Conservation (phyloP, 495 filamentous ascomycete genomes). For the Cercophora newfieldiana region DNA sequence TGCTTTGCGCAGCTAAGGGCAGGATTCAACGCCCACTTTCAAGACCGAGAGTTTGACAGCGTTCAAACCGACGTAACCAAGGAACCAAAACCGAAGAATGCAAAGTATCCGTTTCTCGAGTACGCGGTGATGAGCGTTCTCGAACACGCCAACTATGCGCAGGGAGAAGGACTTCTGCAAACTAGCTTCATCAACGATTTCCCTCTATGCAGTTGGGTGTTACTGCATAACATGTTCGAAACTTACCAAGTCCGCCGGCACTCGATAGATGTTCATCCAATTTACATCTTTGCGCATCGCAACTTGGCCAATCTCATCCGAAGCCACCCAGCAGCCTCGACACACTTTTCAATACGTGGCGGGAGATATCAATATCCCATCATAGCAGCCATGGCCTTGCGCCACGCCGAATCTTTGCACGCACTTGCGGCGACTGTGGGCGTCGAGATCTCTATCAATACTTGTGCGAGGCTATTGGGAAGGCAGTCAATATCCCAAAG, state of each 20-base stretch:
- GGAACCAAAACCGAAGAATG: background rate
- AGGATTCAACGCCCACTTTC: background rate
- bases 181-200: background rate
- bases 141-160: background rate
- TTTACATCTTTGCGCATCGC: background rate
- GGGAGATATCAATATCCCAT: background rate
- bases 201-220: background rate
- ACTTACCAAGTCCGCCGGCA: background rate
- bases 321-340: background rate
- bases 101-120: background rate
- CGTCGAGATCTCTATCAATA: background rate
- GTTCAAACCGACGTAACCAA: background rate
- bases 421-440: background rate
- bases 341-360: background rate
- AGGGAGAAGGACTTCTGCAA: background rate
- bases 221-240: background rate
- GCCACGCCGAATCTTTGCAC: background rate
- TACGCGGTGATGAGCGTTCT: constrained; percentile 3
- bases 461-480: background rate
- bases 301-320: background rate
- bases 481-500: too few relatives aligned
- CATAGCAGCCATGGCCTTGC: background rate
- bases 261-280: background rate
- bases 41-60: background rate
- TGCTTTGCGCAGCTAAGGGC: background rate